A percentile compares a stretch with the other conserved stretches of the same genome.
Conservation (phyloP, 1,284 basidiomycete species). For the Cutaneotrichosporon cyanovorans region DNA sequence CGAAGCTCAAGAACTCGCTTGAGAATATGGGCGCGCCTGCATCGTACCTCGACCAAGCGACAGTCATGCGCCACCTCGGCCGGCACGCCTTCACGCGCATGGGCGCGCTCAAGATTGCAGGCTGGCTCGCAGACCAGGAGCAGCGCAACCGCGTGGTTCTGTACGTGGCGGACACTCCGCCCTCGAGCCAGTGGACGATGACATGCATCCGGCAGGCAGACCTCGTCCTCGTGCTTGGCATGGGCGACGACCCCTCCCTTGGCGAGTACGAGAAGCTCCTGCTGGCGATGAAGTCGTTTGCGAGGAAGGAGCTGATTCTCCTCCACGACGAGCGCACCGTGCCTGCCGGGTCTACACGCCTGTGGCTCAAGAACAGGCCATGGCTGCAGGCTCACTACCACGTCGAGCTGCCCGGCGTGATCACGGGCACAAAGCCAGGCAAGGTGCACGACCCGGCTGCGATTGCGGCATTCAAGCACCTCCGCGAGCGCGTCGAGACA, state of each 20-base stretch:
- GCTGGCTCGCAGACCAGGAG: slow-evolving; percentile 91
- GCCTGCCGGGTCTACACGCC: slow-evolving; percentile 81
- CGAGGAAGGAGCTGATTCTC: slow-evolving; percentile 90
- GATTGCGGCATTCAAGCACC: slow-evolving; percentile 63
- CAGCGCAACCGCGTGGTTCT: slow-evolving; percentile 83
- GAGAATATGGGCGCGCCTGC: slow-evolving; percentile 83
- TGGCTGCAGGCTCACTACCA: slow-evolving; percentile 59
- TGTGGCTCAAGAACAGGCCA: slow-evolving; percentile 92
- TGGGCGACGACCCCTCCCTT: slow-evolving; percentile 78
- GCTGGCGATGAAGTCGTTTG: slow-evolving; percentile 89
- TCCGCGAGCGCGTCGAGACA: slow-evolving; percentile 83
- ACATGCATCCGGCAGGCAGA: slow-evolving; percentile 96
- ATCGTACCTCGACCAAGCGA: slow-evolving; percentile 82
- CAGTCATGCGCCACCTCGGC: slow-evolving; percentile 79
- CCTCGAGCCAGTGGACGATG: slow-evolving; percentile 91
- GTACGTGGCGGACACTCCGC: slow-evolving; percentile 88
- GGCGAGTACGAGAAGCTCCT: slow-evolving; percentile 86
- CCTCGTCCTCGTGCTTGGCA: slow-evolving; percentile 91
- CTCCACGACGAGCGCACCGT: slow-evolving; percentile 89
- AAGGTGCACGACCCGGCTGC: slow-evolving; percentile 75
- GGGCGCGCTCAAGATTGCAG: slow-evolving; percentile 82
- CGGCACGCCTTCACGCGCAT: slow-evolving; percentile 87
- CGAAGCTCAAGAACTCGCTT: slow-evolving; percentile 75
- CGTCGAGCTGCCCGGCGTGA: slow-evolving; percentile 47
- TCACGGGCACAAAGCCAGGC: slow-evolving; percentile 55